phyloP scores from a whole-genome alignment of 305 asterid genomes.

The Solanum hybrid region DNA sequence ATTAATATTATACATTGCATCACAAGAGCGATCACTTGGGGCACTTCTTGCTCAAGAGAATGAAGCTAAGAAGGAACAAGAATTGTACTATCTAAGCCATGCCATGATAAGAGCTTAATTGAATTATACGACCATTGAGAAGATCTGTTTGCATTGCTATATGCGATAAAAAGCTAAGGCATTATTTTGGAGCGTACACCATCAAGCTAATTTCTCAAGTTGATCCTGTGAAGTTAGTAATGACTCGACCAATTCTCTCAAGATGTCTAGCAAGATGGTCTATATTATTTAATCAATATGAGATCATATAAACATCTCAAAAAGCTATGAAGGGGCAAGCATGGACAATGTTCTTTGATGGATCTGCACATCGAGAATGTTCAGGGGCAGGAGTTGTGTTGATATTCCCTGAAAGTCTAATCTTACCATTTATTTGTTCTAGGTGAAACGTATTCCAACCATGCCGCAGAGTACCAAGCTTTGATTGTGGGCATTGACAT shows the following conservation, averaged over 20 bases:
- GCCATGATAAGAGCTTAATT: not conserved
- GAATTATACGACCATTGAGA: not conserved
- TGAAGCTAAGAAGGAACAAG: no score
- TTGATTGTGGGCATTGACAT: not conserved
- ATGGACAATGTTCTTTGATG: no score
- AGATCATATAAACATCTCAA: no score
- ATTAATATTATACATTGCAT: not conserved
- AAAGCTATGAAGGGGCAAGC: no score
- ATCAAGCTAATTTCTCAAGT: not conserved
- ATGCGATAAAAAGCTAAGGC: not conserved
- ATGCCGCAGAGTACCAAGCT: not conserved
- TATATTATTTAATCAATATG: no score
- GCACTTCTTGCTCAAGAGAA: not conserved
- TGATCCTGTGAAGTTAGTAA: no score
- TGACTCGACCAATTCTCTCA: no score
- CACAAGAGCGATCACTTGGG: not conserved
- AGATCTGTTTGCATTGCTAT: not conserved
- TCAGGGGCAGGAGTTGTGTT: not conserved
- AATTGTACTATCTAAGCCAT: not conserved
- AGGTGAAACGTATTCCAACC: not conserved
- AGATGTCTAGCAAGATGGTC: no score
- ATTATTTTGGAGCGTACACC: not conserved
- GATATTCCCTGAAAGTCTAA: not conserved
- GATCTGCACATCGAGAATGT: no score
- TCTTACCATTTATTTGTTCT: not conserved